Evolutionary conservation across 1,139 yeast species (phyloP).

Genomic region (Wickerhamomyces sp.): DNA sequence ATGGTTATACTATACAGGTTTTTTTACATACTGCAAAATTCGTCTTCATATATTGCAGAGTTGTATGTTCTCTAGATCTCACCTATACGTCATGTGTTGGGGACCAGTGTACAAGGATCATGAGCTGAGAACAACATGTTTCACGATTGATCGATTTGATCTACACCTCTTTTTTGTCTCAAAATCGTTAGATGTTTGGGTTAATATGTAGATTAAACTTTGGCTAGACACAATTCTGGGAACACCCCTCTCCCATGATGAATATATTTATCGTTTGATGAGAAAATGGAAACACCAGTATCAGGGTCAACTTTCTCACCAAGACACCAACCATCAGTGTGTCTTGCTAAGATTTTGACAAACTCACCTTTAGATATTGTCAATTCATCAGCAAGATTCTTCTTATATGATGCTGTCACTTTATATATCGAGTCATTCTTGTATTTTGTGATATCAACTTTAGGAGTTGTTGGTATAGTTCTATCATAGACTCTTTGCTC

Average conservation of each 20-base stretch:
- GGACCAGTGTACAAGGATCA: too few species aligned
- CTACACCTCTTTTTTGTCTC: background rate
- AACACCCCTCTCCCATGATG: conserved; percentile 34
- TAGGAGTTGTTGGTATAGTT: conserved; percentile 19
- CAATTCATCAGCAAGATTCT: conserved; percentile 33
- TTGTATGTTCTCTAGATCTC: too few species aligned
- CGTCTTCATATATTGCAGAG: too few species aligned
- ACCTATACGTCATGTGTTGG: too few species aligned
- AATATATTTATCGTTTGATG: conserved; percentile 22
- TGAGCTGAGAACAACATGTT: too few species aligned
- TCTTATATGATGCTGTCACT: conserved; percentile 25
- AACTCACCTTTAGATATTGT: conserved; percentile 27
- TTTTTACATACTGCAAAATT: too few species aligned
- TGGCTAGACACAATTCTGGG: conserved; percentile 30
- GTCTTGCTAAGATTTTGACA: conserved; percentile 31
- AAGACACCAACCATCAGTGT: conserved; percentile 40
- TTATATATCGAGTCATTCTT: conserved; percentile 16
- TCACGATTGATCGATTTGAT: too few species aligned
- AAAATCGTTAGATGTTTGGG: too few species aligned
- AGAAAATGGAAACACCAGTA: conserved; percentile 14
- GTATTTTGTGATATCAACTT: conserved; percentile 8
- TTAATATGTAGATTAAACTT: too few species aligned
- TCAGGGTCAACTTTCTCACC: conserved; percentile 28
- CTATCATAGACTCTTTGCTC: conserved; percentile 15
- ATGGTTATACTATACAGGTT: too few species aligned